These are phyloP conservation scores for Colletotrichum truncatum DNA, from an alignment of 2,329 filamentous ascomycete genomes.

Conservation along the genomic window DNA sequence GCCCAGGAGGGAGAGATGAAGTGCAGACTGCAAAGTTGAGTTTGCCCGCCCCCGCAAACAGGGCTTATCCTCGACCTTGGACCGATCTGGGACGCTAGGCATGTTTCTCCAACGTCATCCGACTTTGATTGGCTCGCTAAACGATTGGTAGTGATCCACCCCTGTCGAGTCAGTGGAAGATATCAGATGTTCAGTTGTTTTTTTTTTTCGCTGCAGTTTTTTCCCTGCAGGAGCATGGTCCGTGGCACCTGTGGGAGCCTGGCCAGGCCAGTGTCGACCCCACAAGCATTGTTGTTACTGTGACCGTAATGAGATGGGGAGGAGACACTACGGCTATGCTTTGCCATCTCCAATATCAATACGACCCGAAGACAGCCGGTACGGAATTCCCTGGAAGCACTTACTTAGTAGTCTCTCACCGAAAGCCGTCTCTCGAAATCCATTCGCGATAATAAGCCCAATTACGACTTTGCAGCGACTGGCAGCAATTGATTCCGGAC, in stretches of 20 bases:
- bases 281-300: no score
- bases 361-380: no score
- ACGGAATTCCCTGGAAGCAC: no score
- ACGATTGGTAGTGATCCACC: slow-evolving; percentile 36
- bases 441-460: no score
- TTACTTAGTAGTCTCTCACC: no score
- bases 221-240: neutral
- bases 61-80: slow-evolving; percentile 26
- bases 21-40: slow-evolving; percentile 7
- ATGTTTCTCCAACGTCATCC: slow-evolving; percentile 44
- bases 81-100: slow-evolving; percentile 32
- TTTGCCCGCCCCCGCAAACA: slow-evolving; percentile 28
- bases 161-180: slow-evolving; percentile 42
- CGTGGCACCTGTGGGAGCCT: neutral
- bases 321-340: no score
- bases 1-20: neutral
- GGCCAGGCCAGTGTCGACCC: no score
- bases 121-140: slow-evolving; percentile 43
- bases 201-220: slow-evolving; percentile 3
- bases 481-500: neutral
- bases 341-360: no score
- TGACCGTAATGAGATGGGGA: no score
- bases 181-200: slow-evolving; percentile 44
- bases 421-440: no score
- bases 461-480: no score